phyloP scores from a whole-genome alignment of 352 stramenopile genomes.

The Pythium coloratum region DNA sequence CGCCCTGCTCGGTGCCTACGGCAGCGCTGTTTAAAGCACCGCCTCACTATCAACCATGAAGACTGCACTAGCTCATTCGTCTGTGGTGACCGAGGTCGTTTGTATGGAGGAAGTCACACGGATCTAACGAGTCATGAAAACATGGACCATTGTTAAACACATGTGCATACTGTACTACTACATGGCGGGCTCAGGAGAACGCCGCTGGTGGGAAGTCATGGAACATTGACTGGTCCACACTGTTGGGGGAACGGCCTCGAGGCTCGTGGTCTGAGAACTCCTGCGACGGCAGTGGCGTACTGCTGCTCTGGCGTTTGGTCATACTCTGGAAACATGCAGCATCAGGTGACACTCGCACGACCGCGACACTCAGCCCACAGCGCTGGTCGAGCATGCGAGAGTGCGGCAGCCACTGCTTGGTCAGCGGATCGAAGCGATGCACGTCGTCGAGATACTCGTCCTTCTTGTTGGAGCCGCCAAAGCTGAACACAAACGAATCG shows the following conservation, averaged over 20 bases:
- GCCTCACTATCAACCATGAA: not conserved
- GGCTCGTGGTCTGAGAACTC: not conserved
- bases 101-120: not conserved
- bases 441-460: slow-evolving; percentile 74
- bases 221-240: slow-evolving; percentile 4
- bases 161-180: not conserved
- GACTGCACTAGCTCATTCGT: not conserved
- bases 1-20: slow-evolving; percentile 67
- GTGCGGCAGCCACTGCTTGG: slow-evolving; percentile 57
- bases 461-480: slow-evolving; percentile 78
- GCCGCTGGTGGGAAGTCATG: slow-evolving; percentile 7
- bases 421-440: slow-evolving; percentile 65
- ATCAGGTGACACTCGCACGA: slow-evolving; percentile 39
- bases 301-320: not conserved
- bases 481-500: slow-evolving; percentile 68
- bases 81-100: not conserved
- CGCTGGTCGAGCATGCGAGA: slow-evolving; percentile 62
- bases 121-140: not conserved
- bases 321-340: slow-evolving; percentile 42
- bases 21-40: slow-evolving; percentile 57
- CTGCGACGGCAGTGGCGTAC: not conserved
- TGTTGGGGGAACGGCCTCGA: slow-evolving; percentile 1
- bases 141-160: not conserved
- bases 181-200: slow-evolving; percentile 13
- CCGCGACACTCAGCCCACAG: slow-evolving; percentile 61